These are phyloP conservation scores for Gnetum montanum DNA, from an alignment of 75 land plant genomes.

Conservation along the genomic window DNA sequence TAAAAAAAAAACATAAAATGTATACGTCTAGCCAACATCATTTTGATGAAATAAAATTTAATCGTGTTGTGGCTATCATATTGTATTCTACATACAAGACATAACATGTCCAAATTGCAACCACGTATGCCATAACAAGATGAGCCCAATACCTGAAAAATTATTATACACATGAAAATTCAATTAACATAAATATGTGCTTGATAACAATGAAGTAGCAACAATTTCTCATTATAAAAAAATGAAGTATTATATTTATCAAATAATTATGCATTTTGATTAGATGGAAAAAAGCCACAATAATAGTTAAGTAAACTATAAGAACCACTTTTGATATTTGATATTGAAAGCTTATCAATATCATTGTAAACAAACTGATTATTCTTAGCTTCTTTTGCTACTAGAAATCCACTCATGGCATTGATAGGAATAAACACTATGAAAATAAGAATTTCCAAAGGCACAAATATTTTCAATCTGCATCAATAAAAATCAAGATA, in stretches of 20 bases:
- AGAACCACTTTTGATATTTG: slow-evolving; percentile 61
- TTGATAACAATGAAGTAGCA: background rate
- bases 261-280: too few species aligned
- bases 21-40: slow-evolving; percentile 47
- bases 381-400: too few species aligned
- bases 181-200: background rate
- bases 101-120: slow-evolving; percentile 45
- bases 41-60: slow-evolving; percentile 24
- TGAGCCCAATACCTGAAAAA: slow-evolving; percentile 56
- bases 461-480: slow-evolving; percentile 89
- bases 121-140: slow-evolving; percentile 40
- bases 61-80: slow-evolving; percentile 34
- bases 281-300: background rate
- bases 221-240: background rate
- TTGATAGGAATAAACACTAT: slow-evolving; percentile 77
- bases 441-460: slow-evolving; percentile 47
- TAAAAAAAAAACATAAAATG: too few species aligned
- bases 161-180: background rate
- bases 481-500: slow-evolving; percentile 5
- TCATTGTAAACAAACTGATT: slow-evolving; percentile 37
- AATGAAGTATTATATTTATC: background rate
- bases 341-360: slow-evolving; percentile 91
- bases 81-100: slow-evolving; percentile 37
- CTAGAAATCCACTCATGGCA: slow-evolving; percentile 38
- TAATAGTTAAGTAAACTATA: slow-evolving; percentile 24